A percentile compares a stretch with the other conserved stretches of the same genome.
These are phyloP conservation scores for Fusarium newnesense DNA, from an alignment of 2,329 filamentous ascomycete species.

Conservation along the genomic window DNA sequence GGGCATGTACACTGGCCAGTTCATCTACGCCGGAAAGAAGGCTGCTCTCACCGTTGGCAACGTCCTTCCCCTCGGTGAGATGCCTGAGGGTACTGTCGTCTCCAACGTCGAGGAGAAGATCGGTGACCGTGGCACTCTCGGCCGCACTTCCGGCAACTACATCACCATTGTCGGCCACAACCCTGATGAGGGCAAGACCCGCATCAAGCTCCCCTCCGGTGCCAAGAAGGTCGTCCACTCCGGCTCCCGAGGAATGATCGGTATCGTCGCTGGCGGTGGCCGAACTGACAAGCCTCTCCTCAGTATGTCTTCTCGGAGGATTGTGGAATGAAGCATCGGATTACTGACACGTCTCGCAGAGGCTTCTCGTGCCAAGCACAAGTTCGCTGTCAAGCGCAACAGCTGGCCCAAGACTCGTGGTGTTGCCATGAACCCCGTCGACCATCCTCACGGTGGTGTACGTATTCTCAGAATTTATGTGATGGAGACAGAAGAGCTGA, in stretches of 20 bases:
- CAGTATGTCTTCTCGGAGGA: constrained; percentile 68
- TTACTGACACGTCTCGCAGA: constrained; percentile 68
- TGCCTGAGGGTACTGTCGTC: constrained; percentile 99
- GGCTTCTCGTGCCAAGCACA: constrained; percentile 99
- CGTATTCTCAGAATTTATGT: constrained; percentile 48
- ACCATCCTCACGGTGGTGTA: constrained; percentile 97
- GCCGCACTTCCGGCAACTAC: constrained; percentile 99
- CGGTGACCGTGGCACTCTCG: constrained; percentile 95
- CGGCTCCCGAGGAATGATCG: constrained; percentile 95
- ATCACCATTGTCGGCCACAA: constrained; percentile 98
- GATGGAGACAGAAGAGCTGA: constrained; percentile 51
- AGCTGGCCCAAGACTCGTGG: constrained; percentile 99
- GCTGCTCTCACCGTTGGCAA: constrained; percentile 97
- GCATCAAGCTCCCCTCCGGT: constrained; percentile 98
- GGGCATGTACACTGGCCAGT: constrained; percentile 99
- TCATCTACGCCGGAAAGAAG: constrained; percentile 99
- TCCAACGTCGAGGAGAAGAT: constrained; percentile 99
- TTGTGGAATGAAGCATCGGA: background rate
- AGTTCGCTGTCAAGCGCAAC: constrained; percentile 99
- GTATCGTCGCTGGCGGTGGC: constrained; percentile 98
- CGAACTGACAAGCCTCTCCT: constrained; percentile 99
- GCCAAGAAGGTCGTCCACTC: constrained; percentile 99
- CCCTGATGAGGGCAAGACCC: constrained; percentile 99
- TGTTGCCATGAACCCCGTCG: constrained; percentile 99
- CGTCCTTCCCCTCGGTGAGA: constrained; percentile 90